Base-by-base conservation (phyloP, 768 basidiomycete species). In the Lactarius hengduanensis region DNA sequence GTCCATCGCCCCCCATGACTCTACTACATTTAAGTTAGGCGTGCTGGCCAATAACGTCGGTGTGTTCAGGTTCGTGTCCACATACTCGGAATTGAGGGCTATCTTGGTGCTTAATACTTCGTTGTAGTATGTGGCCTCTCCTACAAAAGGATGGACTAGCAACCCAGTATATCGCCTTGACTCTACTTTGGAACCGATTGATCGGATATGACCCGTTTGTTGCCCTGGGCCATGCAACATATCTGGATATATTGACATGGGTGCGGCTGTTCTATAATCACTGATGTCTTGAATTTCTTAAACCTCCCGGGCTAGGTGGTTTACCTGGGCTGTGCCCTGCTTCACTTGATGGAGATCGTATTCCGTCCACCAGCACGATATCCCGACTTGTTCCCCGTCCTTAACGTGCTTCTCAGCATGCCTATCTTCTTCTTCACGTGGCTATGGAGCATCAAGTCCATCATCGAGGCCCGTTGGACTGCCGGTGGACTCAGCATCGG, bases 91-190 rank as follows among this genome's bases (percentile, higher is more conserved):
- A 45, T 69, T 20, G 70, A n/a, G 7, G 15, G 34, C 40, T 28
- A 6, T 61, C 26, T 15, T 22, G 45, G n/a, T 47, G n/a, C n/a
- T 53, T 61, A 53, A 36, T 60, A 32, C 57, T 40, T 40, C 15
- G 38, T 20, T 58, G n/a, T 73, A 96, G 96, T 73, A 95, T 97
- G 92, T 98, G 91, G 90, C 95, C 96, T 0, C 76, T 97, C 26
- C 77, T 97, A 32, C 85, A 87, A 72, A 82, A 84, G 66, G 96
- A 97, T 68, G 91, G 90, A 0, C 81, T 91, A 10, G 86, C 81
- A 0, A 69, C 91, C 18, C 92, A 91, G 75, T 96, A 95, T 71
- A 62, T 90, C 45, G 86, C 84, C 0, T 76, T 86, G 13, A 79
- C 86, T 18, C 30, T 89, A 0, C 71, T 95, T 3, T 98, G 94